Percentiles rank a stretch among this genome's conserved stretches.
Conservation (phyloP, 805 yeast genomes). For the Blastobotrys robertii region DNA sequence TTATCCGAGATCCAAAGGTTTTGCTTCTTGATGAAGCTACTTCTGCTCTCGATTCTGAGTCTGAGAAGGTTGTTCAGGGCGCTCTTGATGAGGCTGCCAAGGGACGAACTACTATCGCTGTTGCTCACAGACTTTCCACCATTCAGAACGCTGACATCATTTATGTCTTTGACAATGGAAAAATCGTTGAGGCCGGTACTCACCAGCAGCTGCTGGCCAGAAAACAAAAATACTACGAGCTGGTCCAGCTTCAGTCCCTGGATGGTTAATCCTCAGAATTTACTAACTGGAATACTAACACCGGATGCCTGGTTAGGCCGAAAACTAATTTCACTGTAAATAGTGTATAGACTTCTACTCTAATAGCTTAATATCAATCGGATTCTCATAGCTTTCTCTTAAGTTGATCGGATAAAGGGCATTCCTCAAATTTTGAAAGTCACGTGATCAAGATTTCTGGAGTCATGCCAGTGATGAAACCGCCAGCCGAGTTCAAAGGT, state of each 20-base stretch:
- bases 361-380: too few species aligned
- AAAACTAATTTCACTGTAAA: too few species aligned
- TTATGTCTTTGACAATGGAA: conserved; percentile 51
- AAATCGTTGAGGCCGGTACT: conserved; percentile 48
- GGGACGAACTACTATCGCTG: conserved; percentile 70
- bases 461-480: too few species aligned
- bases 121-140: conserved; percentile 74
- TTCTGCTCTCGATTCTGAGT: conserved; percentile 54
- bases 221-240: conserved; percentile 30
- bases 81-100: conserved; percentile 59
- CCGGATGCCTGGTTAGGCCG: too few species aligned
- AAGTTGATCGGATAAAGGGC: too few species aligned
- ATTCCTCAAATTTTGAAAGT: too few species aligned
- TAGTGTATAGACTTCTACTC: too few species aligned
- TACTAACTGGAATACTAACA: too few species aligned
- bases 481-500: too few species aligned
- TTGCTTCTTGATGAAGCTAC: conserved; percentile 61
- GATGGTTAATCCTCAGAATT: conserved; percentile 12
- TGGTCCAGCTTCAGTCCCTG: conserved; percentile 30
- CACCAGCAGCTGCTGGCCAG: conserved; percentile 37
- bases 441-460: too few species aligned
- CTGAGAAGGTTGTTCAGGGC: conserved; percentile 65
- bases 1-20: conserved; percentile 54
- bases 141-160: conserved; percentile 54
- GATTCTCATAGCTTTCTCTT: too few species aligned